Evolutionary conservation across 768 basidiomycete genomes (phyloP).

Genomic region (Lactarius trivialis): DNA sequence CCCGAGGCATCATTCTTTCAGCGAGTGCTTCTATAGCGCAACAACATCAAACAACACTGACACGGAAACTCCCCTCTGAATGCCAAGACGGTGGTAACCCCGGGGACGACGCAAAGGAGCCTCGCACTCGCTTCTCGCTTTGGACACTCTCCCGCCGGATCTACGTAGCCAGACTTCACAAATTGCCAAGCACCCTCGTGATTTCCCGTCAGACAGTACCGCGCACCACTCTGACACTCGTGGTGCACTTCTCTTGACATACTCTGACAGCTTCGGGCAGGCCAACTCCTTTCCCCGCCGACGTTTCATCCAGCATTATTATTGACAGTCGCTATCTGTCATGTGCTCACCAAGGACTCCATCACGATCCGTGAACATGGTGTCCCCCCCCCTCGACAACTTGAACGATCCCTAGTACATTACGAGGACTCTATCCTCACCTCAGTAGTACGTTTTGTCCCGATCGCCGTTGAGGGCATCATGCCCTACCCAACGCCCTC

Average conservation of each 20-base stretch:
- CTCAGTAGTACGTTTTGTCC: neutral
- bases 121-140: neutral
- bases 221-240: constrained; percentile 16
- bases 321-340: constrained; percentile 19
- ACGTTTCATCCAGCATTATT: constrained; percentile 15
- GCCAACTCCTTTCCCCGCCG: constrained; percentile 19
- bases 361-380: constrained; percentile 4
- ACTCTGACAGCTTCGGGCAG: constrained; percentile 18
- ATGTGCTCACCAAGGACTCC: constrained; percentile 8
- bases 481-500: neutral
- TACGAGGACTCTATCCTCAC: neutral
- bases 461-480: constrained; percentile 5
- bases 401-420: constrained; percentile 12
- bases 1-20: constrained; percentile 13
- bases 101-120: constrained; percentile 9
- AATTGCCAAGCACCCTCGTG: constrained; percentile 15
- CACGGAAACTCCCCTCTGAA: constrained; percentile 14
- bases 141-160: constrained; percentile 14
- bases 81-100: constrained; percentile 20
- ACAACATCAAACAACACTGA: constrained; percentile 6
- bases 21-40: constrained; percentile 16
- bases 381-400: neutral
- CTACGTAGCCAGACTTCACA: constrained; percentile 18
- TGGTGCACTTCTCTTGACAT: constrained; percentile 8
- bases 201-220: constrained; percentile 13